Evolutionary conservation across 129 eudicot genomes (phyloP).

Genomic region (Flaveria sonorensis): DNA sequence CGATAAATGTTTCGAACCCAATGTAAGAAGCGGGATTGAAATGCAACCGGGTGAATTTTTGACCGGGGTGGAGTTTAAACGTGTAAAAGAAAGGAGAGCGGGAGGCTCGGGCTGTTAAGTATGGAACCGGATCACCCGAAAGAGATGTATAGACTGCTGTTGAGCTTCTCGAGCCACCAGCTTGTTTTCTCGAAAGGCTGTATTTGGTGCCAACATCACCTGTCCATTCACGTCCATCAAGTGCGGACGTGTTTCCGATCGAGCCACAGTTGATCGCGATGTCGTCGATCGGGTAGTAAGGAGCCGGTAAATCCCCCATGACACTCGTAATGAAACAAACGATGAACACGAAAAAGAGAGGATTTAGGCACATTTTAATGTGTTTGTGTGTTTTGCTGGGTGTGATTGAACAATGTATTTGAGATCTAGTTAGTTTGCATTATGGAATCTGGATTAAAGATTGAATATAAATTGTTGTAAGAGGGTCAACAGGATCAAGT

Average conservation of each 20-base stretch:
- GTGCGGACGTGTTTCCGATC: conserved; percentile 42
- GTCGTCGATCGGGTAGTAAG: conserved; percentile 40
- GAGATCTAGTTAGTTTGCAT: conserved; percentile 7
- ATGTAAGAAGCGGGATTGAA: conserved; percentile 51
- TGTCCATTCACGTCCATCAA: conserved; percentile 44
- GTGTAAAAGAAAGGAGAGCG: conserved; percentile 37
- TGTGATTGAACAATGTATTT: conserved; percentile 21
- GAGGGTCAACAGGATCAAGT: conserved; percentile 16
- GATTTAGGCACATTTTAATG: conserved; percentile 29
- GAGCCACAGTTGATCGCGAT: conserved; percentile 50
- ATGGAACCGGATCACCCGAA: conserved; percentile 46
- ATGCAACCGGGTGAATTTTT: conserved; percentile 50
- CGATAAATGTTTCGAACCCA: conserved; percentile 37
- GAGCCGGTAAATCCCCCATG: conserved; percentile 40
- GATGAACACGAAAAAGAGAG: conserved; percentile 23
- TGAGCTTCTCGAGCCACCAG: conserved; percentile 39
- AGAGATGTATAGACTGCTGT: conserved; percentile 38
- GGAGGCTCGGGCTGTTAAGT: conserved; percentile 48
- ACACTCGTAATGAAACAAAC: conserved; percentile 17
- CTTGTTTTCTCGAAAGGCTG: conserved; percentile 30
- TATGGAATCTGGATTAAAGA: neutral
- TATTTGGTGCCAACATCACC: conserved; percentile 35
- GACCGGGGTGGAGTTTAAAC: conserved; percentile 47
- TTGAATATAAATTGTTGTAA: conserved; percentile 25
- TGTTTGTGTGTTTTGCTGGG: conserved; percentile 6